phyloP scores from a whole-genome alignment of 208 protist species.

The Crithidia sp. region DNA sequence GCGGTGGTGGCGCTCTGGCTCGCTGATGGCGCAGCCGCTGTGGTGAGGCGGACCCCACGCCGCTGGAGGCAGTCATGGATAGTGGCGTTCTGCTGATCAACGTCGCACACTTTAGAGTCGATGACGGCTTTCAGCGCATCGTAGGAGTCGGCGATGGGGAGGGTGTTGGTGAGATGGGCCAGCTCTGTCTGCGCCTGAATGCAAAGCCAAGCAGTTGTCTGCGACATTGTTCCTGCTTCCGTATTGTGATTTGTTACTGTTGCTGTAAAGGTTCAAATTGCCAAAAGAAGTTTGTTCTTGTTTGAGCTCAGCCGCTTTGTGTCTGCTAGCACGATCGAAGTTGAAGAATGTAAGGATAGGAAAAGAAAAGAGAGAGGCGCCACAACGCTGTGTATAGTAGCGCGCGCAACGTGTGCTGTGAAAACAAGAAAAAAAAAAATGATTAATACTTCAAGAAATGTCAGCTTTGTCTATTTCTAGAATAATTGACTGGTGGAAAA shows the following conservation, averaged over 20 bases:
- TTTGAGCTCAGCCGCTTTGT: too few relatives aligned
- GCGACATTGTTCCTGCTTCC: background rate
- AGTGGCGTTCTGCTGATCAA: background rate
- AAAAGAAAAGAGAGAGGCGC: too few relatives aligned
- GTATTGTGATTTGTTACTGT: background rate
- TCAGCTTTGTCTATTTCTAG: too few relatives aligned
- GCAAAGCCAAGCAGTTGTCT: conserved; percentile 9
- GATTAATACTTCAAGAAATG: too few relatives aligned
- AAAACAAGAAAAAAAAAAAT: too few relatives aligned
- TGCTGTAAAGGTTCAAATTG: background rate
- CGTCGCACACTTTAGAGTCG: background rate
- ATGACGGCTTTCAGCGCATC: background rate
- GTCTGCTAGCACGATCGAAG: too few relatives aligned
- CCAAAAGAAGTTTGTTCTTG: background rate
- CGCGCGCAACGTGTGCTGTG: too few relatives aligned
- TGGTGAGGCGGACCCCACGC: background rate
- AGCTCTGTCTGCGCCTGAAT: conserved; percentile 34
- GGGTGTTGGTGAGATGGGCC: conserved; percentile 25
- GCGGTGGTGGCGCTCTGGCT: background rate
- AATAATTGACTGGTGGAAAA: too few relatives aligned
- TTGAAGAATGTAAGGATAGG: too few relatives aligned
- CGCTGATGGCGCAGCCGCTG: background rate
- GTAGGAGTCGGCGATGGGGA: conserved; percentile 21
- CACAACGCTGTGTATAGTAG: too few relatives aligned
- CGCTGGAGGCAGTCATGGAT: conserved; percentile 11